Percentiles rank a stretch among this genome's conserved stretches.
phyloP scores from a whole-genome alignment of 1,139 yeast species.

The Hyphopichia fennica region DNA sequence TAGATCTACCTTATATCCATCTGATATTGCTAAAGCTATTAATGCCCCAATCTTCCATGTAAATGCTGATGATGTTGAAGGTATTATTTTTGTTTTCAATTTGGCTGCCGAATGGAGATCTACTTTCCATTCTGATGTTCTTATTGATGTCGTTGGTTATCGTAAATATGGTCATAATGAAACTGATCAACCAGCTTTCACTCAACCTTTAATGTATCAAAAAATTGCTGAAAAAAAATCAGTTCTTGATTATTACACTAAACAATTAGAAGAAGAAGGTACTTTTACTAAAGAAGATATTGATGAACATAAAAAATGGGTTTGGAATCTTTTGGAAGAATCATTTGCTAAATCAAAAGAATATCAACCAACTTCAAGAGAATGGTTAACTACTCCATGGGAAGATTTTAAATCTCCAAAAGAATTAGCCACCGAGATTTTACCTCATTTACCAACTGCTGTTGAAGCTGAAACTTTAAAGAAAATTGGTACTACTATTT shows the following conservation, averaged over 20 bases:
- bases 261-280: slow-evolving; percentile 79
- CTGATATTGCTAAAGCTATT: slow-evolving; percentile 94
- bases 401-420: slow-evolving; percentile 98
- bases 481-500: slow-evolving; percentile 74
- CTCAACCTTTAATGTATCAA: slow-evolving; percentile 97
- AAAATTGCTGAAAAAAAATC: slow-evolving; percentile 85
- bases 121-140: slow-evolving; percentile 92
- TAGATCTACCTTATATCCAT: slow-evolving; percentile 96
- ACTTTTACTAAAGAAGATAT: slow-evolving; percentile 87
- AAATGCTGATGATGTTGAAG: slow-evolving; percentile 97
- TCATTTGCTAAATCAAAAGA: slow-evolving; percentile 86
- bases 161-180: slow-evolving; percentile 99
- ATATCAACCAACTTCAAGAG: slow-evolving; percentile 88
- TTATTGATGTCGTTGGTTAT: slow-evolving; percentile 96
- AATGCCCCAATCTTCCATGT: slow-evolving; percentile 99
- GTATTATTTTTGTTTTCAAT: slow-evolving; percentile 85
- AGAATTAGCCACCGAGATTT: slow-evolving; percentile 91
- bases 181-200: slow-evolving; percentile 98
- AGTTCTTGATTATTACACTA: slow-evolving; percentile 81
- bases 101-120: slow-evolving; percentile 99
- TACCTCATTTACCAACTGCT: slow-evolving; percentile 96
- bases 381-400: slow-evolving; percentile 99
- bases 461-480: slow-evolving; percentile 72
- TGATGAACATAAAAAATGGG: slow-evolving; percentile 97
- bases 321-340: slow-evolving; percentile 91